A percentile compares a stretch with the other conserved stretches of the same genome.
phyloP scores from a whole-genome alignment of 2,329 filamentous ascomycete species.

The Penicillium sp. region DNA sequence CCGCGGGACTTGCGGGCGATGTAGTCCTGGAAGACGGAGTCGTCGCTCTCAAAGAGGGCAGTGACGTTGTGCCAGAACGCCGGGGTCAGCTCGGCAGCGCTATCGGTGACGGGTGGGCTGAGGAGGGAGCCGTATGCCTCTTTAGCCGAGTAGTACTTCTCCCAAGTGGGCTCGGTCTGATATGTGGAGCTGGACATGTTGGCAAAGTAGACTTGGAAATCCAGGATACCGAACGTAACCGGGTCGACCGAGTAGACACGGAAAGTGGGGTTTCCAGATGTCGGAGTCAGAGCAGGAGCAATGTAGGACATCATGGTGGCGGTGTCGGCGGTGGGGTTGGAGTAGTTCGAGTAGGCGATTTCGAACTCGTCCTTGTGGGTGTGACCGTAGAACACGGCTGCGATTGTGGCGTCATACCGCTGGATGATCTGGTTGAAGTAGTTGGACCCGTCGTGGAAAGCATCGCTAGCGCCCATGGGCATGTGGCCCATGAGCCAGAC shows the following conservation, averaged over 20 bases:
- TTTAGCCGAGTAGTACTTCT: slow-evolving; percentile 57
- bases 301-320: slow-evolving; percentile 56
- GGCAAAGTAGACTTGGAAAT: slow-evolving; percentile 55
- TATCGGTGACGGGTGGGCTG: slow-evolving; percentile 43
- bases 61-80: slow-evolving; percentile 62
- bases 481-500: slow-evolving; percentile 61
- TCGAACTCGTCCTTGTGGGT: slow-evolving; percentile 20
- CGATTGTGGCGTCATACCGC: slow-evolving; percentile 16
- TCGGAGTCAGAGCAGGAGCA: slow-evolving; percentile 56
- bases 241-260: slow-evolving; percentile 60
- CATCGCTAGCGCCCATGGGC: slow-evolving; percentile 45
- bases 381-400: slow-evolving; percentile 15
- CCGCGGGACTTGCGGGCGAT: slow-evolving; percentile 52
- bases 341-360: slow-evolving; percentile 54
- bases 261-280: slow-evolving; percentile 57
- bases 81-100: slow-evolving; percentile 51
- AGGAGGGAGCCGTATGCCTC: slow-evolving; percentile 53
- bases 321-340: slow-evolving; percentile 39
- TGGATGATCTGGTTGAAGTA: slow-evolving; percentile 19
- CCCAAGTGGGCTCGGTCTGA: slow-evolving; percentile 53
- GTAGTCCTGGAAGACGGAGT: slow-evolving; percentile 50
- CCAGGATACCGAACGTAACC: slow-evolving; percentile 55
- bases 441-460: slow-evolving; percentile 17
- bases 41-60: slow-evolving; percentile 45
- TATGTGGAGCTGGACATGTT: slow-evolving; percentile 51